Evolutionary conservation across 257 asterid species (phyloP).

Genomic region (Cinchona pubescens): DNA sequence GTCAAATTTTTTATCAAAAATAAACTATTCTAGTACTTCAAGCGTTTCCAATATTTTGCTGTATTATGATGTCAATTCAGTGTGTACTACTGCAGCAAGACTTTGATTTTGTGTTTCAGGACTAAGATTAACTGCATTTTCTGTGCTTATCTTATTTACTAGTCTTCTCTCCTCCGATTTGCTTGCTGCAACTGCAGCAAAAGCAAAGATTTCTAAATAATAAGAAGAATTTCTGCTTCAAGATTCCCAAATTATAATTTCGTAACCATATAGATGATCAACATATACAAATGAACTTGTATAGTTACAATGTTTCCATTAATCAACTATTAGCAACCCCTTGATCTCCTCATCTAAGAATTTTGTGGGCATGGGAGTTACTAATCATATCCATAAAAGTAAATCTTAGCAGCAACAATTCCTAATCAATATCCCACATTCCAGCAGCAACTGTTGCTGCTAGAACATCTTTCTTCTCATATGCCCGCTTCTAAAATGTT

Average conservation of each 20-base stretch:
- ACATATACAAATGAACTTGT: neutral
- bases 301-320: neutral
- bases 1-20: no score
- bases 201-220: neutral
- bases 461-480: neutral
- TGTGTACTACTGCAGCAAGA: neutral
- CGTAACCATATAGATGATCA: neutral
- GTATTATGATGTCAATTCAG: neutral
- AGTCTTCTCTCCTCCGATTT: neutral
- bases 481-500: neutral
- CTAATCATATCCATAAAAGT: no score
- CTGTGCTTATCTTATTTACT: neutral
- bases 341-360: neutral
- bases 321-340: neutral
- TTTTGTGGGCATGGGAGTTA: neutral
- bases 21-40: neutral
- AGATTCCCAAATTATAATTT: neutral
- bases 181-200: neutral
- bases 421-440: constrained; percentile 4
- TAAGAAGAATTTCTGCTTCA: neutral
- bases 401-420: no score
- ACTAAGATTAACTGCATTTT: neutral
- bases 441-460: neutral
- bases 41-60: neutral
- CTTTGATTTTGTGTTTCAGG: neutral